Conservation (phyloP, 2,329 filamentous ascomycete genomes). For the Aureobasidium sp. region DNA sequence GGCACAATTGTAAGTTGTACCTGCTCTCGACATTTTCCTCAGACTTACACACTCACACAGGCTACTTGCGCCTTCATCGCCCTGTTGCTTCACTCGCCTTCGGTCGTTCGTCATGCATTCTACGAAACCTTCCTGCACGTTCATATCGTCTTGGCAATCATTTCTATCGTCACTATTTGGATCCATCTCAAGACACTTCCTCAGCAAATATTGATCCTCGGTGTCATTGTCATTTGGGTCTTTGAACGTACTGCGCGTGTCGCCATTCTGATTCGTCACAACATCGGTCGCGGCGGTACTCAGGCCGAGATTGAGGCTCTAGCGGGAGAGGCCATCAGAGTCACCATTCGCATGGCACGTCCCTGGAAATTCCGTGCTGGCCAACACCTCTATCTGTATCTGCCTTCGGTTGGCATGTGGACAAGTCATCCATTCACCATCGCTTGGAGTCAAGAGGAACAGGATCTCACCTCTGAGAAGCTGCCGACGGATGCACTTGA, state of each 20-base stretch:
- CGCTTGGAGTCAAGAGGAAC: conserved; percentile 64
- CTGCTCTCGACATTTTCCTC: conserved; percentile 18
- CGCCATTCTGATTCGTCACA: conserved; percentile 54
- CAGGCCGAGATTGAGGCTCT: conserved; percentile 65
- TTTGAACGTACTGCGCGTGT: conserved; percentile 56
- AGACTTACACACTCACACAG: conserved; percentile 28
- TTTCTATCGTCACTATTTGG: conserved; percentile 57
- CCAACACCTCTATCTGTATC: conserved; percentile 72
- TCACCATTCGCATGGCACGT: conserved; percentile 65
- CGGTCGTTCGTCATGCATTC: conserved; percentile 65
- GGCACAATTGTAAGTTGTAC: conserved; percentile 50
- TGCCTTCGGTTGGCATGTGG: conserved; percentile 62
- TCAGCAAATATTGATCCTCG: conserved; percentile 53
- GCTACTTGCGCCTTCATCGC: conserved; percentile 52
- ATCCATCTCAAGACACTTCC: conserved; percentile 51
- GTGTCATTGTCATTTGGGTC: conserved; percentile 58
- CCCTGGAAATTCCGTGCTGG: conserved; percentile 70
- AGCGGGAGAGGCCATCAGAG: conserved; percentile 64
- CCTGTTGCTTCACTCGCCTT: conserved; percentile 61
- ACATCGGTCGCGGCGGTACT: conserved; percentile 58
- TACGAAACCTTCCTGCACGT: conserved; percentile 70
- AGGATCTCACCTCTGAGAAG: conserved; percentile 34
- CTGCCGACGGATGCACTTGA: conserved; percentile 44
- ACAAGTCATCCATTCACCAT: conserved; percentile 75
- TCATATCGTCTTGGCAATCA: conserved; percentile 57